Percentiles rank a stretch among this genome's conserved stretches.
phyloP scores from a whole-genome alignment of 495 filamentous ascomycete species.

The Podospora tetraspora region DNA sequence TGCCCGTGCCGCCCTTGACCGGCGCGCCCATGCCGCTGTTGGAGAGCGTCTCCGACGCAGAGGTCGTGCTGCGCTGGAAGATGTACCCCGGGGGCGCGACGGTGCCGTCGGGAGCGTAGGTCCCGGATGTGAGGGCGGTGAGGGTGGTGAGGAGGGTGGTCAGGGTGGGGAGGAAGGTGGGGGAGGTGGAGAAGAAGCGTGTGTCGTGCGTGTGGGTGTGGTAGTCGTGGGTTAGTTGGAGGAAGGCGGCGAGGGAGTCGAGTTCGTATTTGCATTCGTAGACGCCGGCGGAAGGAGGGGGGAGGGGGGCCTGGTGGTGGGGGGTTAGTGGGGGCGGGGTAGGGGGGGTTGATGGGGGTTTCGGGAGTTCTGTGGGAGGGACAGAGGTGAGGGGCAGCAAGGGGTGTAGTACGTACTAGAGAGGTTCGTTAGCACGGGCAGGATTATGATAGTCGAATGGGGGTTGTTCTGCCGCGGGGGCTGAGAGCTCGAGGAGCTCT shows the following conservation, averaged over 20 bases:
- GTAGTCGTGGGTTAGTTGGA: slow-evolving; percentile 55
- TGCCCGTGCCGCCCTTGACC: slow-evolving; percentile 49
- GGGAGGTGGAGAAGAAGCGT: slow-evolving; percentile 48
- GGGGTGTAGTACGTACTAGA: too few species aligned
- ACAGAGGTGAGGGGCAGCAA: too few species aligned
- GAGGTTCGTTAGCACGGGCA: too few species aligned
- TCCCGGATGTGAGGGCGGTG: slow-evolving; percentile 48
- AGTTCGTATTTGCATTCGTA: slow-evolving; percentile 60
- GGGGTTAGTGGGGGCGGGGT: too few species aligned
- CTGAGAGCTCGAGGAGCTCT: too few species aligned
- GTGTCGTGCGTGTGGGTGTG: slow-evolving; percentile 52
- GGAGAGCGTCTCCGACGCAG: slow-evolving; percentile 53
- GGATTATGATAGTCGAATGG: too few species aligned
- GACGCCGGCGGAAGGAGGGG: slow-evolving; percentile 20
- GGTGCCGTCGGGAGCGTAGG: slow-evolving; percentile 50
- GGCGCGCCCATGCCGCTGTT: slow-evolving; percentile 58
- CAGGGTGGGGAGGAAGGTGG: slow-evolving; percentile 32
- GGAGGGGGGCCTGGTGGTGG: slow-evolving; percentile 17
- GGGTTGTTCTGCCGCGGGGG: too few species aligned
- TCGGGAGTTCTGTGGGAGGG: too few species aligned
- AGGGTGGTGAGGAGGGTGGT: slow-evolving; percentile 46
- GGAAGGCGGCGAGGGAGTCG: slow-evolving; percentile 60
- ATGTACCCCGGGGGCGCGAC: slow-evolving; percentile 51
- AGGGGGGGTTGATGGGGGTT: too few species aligned
- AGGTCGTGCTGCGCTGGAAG: slow-evolving; percentile 49